These are phyloP conservation scores for Euphorbia pulcherrima DNA, from an alignment of 345 rosid species.

Conservation along the genomic window DNA sequence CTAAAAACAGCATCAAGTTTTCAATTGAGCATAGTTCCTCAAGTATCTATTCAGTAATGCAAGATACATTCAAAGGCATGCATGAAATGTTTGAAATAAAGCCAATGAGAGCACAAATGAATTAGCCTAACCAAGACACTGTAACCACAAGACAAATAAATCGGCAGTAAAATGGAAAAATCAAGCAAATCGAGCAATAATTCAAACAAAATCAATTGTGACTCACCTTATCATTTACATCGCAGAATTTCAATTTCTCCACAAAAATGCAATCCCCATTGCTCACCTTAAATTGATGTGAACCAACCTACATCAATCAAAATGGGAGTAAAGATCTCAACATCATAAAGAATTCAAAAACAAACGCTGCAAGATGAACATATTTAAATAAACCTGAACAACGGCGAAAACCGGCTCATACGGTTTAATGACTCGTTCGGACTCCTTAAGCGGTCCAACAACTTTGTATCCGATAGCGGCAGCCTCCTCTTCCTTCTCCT, in stretches of 20 bases:
- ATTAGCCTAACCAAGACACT: too few relatives aligned
- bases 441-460: constrained; percentile 50
- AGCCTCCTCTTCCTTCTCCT: constrained; percentile 76
- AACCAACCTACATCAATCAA: constrained; percentile 54
- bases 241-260: constrained; percentile 84
- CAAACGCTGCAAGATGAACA: not conserved
- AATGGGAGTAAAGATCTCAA: not conserved
- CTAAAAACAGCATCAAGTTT: not conserved
- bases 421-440: constrained; percentile 59
- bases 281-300: constrained; percentile 95
- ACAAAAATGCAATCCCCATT: constrained; percentile 77
- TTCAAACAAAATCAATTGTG: not conserved
- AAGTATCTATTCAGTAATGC: not conserved
- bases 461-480: constrained; percentile 81
- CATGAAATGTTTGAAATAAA: not conserved
- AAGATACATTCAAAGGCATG: not conserved
- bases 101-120: not conserved
- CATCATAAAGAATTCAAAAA: not conserved
- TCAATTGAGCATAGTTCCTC: not conserved
- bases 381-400: constrained; percentile 58
- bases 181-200: not conserved
- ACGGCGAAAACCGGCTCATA: constrained; percentile 82
- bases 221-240: constrained; percentile 81
- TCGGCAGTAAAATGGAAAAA: not conserved
- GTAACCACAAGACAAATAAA: not conserved